phyloP scores from a whole-genome alignment of 768 basidiomycete species.

The Russula sp. region DNA sequence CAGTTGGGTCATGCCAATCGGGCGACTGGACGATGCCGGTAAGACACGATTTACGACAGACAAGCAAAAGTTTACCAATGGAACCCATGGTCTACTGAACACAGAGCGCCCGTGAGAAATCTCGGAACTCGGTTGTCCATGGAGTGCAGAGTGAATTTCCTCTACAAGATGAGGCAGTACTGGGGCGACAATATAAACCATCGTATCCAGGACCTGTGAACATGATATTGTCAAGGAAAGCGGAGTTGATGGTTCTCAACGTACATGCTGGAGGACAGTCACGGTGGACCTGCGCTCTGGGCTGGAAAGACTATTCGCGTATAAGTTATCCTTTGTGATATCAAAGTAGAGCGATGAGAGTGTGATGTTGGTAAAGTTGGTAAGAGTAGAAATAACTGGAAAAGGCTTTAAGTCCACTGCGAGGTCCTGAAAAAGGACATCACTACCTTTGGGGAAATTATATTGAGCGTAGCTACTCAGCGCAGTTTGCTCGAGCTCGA shows the following conservation, averaged over 20 bases:
- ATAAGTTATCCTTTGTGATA: constrained; percentile 84
- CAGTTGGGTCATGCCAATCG: constrained; percentile 60
- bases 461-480: constrained; percentile 66
- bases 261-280: constrained; percentile 68
- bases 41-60: not conserved
- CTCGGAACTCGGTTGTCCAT: constrained; percentile 18
- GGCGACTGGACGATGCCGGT: constrained; percentile 40
- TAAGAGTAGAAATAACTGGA: constrained; percentile 67
- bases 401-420: constrained; percentile 12
- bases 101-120: constrained; percentile 49
- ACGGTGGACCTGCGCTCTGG: constrained; percentile 60
- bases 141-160: constrained; percentile 60
- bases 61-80: constrained; percentile 47
- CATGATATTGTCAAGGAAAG: not conserved
- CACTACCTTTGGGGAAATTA: constrained; percentile 78
- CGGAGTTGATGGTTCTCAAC: constrained; percentile 37
- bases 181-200: constrained; percentile 74
- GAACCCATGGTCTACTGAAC: constrained; percentile 68
- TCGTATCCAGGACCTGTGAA: constrained; percentile 58
- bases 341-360: constrained; percentile 92
- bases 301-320: constrained; percentile 58
- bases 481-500: constrained; percentile 63
- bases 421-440: not conserved
- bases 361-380: constrained; percentile 76
- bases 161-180: constrained; percentile 89